phyloP scores from a whole-genome alignment of 352 stramenopile species.

The Ophiocytium majus region DNA sequence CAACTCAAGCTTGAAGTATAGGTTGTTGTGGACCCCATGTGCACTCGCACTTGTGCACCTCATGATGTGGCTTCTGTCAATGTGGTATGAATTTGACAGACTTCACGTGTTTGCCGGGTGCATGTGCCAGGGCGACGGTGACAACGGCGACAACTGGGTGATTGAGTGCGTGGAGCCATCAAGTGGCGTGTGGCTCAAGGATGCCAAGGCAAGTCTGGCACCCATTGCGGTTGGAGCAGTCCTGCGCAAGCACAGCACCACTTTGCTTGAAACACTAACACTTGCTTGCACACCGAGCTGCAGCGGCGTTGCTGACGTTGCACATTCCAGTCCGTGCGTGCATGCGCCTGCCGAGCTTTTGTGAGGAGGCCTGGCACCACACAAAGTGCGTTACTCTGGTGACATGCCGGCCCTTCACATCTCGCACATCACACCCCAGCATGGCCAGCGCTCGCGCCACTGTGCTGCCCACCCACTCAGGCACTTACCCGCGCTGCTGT shows the following conservation, averaged over 20 bases:
- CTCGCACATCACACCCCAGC: too few relatives aligned
- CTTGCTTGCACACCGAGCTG: background rate
- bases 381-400: too few relatives aligned
- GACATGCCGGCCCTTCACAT: too few relatives aligned
- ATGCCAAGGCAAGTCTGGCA: constrained; percentile 59
- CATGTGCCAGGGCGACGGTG: constrained; percentile 65
- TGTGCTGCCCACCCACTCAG: too few relatives aligned
- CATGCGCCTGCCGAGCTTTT: background rate
- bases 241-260: constrained; percentile 54
- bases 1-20: too few relatives aligned
- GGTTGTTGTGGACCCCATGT: too few relatives aligned
- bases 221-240: constrained; percentile 62
- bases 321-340: background rate
- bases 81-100: too few relatives aligned
- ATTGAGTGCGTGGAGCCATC: constrained; percentile 51
- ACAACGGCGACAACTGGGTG: constrained; percentile 65
- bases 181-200: constrained; percentile 62
- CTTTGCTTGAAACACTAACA: background rate
- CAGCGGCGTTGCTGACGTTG: background rate
- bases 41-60: too few relatives aligned
- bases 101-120: too few relatives aligned
- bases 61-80: too few relatives aligned
- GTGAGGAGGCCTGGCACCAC: background rate
- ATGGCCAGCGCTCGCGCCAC: too few relatives aligned
- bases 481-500: too few relatives aligned